Evolutionary conservation across 1,284 basidiomycete species (phyloP).

Genomic region (Heterobasidion irregulare): DNA sequence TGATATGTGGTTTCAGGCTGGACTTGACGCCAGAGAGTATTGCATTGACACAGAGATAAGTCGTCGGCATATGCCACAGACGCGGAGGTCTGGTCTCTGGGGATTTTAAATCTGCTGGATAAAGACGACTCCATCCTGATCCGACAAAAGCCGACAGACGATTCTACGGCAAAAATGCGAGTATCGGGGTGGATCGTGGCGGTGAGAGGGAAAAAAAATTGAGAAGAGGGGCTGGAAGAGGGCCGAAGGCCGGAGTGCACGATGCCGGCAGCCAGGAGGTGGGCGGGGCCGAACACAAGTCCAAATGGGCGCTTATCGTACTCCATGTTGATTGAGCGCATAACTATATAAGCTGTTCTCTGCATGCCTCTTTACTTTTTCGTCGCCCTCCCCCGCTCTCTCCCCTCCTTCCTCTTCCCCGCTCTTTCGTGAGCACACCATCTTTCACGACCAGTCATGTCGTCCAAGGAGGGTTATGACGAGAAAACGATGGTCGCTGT

Average conservation of each 20-base stretch:
- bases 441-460: conserved; percentile 5
- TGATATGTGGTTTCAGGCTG: no score
- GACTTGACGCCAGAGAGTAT: background rate
- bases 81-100: no score
- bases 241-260: background rate
- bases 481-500: conserved; percentile 7
- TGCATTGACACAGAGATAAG: background rate
- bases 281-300: no score
- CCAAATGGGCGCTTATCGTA: background rate
- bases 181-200: no score
- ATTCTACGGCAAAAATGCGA: no score
- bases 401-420: background rate
- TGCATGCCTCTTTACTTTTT: background rate
- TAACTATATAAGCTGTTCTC: background rate
- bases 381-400: background rate
- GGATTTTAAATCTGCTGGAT: background rate
- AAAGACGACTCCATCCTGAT: background rate
- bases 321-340: background rate
- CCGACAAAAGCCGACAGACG: no score
- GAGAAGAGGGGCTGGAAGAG: background rate
- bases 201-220: no score
- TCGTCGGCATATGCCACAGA: no score
- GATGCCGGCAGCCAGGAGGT: no score
- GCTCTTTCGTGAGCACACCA: background rate
- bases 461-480: conserved; percentile 6